phyloP scores from a whole-genome alignment of 1,284 basidiomycete genomes.

The Laetiporus sulphureus region DNA sequence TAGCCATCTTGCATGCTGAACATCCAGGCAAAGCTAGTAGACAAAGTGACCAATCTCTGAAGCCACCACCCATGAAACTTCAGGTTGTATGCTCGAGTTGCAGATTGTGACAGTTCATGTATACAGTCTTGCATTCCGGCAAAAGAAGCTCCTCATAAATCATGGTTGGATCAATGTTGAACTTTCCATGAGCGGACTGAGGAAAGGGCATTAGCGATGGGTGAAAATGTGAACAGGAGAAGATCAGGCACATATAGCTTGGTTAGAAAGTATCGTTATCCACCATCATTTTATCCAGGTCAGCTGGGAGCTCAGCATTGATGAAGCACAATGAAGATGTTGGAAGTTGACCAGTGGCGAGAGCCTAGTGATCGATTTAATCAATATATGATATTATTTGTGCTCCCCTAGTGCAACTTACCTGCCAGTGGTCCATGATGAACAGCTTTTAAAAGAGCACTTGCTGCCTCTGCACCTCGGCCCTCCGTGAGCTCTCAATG shows the following conservation, averaged over 20 bases:
- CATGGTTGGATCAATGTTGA: no score
- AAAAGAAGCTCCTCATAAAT: no score
- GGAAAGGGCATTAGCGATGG: no score
- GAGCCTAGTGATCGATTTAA: no score
- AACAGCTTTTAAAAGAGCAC: conserved; percentile 43
- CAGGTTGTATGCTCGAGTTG: no score
- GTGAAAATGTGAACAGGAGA: not conserved
- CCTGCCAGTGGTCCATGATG: conserved; percentile 30
- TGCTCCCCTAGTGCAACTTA: conserved; percentile 19
- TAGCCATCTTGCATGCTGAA: no score
- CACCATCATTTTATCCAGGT: conserved; percentile 20
- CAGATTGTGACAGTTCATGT: no score
- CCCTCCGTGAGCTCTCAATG: conserved; percentile 31
- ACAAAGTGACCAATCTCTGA: no score
- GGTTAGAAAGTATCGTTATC: conserved; percentile 22
- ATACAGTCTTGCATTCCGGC: no score
- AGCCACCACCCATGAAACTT: no score
- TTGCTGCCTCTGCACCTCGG: conserved; percentile 36
- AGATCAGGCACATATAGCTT: conserved; percentile 19
- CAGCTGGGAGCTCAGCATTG: conserved; percentile 24
- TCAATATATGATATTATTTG: no score
- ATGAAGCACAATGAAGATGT: conserved; percentile 24
- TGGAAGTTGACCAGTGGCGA: conserved; percentile 24
- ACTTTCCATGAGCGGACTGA: conserved; percentile 69
- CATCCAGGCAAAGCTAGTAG: no score